phyloP scores from a whole-genome alignment of 1,139 yeast genomes.

The Taphrina populina region DNA sequence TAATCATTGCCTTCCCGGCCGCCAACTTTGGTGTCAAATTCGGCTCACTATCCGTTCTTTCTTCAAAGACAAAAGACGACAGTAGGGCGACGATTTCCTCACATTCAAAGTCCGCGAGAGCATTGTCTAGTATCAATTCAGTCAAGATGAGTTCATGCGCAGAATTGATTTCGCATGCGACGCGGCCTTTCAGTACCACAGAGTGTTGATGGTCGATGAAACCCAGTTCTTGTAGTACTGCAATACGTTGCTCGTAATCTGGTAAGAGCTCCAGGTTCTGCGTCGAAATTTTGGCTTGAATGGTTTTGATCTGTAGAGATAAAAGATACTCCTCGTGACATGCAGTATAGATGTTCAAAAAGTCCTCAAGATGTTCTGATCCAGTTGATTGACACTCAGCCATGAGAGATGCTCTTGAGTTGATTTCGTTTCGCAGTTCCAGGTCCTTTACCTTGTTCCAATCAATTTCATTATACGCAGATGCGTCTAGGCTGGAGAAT shows the following conservation, averaged over 20 bases:
- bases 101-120: constrained; percentile 88
- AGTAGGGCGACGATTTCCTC: constrained; percentile 93
- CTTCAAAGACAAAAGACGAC: constrained; percentile 91
- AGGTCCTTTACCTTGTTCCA: constrained; percentile 28
- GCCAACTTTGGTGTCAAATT: constrained; percentile 81
- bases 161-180: constrained; percentile 80
- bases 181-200: constrained; percentile 81
- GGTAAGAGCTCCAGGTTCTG: constrained; percentile 88
- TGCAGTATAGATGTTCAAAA: constrained; percentile 9
- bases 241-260: constrained; percentile 85
- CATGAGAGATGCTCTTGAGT: not conserved
- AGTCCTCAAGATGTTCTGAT: constrained; percentile 6
- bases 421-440: constrained; percentile 12
- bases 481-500: not conserved
- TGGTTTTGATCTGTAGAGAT: constrained; percentile 34
- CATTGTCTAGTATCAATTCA: constrained; percentile 84
- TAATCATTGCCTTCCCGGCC: constrained; percentile 66
- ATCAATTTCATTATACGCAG: constrained; percentile 21
- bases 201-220: constrained; percentile 75
- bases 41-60: constrained; percentile 59
- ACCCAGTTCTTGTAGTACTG: constrained; percentile 68
- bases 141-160: constrained; percentile 90
- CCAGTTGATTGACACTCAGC: constrained; percentile 4
- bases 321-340: constrained; percentile 32
- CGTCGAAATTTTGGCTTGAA: constrained; percentile 69